Base-by-base conservation (phyloP, 2,329 filamentous ascomycete species). In the Stachybotrys echinatus region DNA sequence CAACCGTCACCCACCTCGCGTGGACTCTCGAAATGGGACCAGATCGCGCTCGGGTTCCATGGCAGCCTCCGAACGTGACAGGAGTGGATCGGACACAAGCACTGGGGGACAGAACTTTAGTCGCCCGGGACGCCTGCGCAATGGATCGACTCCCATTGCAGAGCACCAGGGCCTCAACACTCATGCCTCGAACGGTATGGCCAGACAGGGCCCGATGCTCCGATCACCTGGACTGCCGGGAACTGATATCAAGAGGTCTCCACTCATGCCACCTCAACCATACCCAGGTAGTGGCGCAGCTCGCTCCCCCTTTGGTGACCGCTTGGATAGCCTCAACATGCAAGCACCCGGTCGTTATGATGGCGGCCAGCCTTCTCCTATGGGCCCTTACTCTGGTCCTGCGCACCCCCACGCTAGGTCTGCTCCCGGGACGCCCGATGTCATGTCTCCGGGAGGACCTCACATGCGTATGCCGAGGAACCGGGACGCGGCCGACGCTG, bases 71-170 rank as follows among this genome's bases (percentile, higher is more conserved):
- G 77, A 80, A 42, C 70, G 78, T 10, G 73, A 81, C 42, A 69
- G 79, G 40, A 82, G 79, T 54, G 77, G 77, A 27, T 82, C 79
- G 0, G 78, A 82, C 20, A 69, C 77, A 3, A 80, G 78, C 61
- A 73, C 64, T n/a, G 69, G 69, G 23, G 68, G 67, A 10, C 64
- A 66, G 44, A 66, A 68, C 20, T 65, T 65, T 23, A 70, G 66
- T 50, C 69, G 72, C n/a, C 70, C 69, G 8, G 61, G 65, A 4
- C 66, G 70, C 22, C 58, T 70, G 10, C 67, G 69, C 40, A 74
- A 74, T 17, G 67, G 64, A 39, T 67, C 66, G 0, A 53, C 61
- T 1, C 60, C 65, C 4, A 64, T 68, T 14, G 72, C 74, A 3
- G 69, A 74, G 27, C 61, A 65, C 12, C 58, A 62, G 22, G 56